phyloP scores from a whole-genome alignment of 2,329 filamentous ascomycete genomes.

The Knufia petricola region DNA sequence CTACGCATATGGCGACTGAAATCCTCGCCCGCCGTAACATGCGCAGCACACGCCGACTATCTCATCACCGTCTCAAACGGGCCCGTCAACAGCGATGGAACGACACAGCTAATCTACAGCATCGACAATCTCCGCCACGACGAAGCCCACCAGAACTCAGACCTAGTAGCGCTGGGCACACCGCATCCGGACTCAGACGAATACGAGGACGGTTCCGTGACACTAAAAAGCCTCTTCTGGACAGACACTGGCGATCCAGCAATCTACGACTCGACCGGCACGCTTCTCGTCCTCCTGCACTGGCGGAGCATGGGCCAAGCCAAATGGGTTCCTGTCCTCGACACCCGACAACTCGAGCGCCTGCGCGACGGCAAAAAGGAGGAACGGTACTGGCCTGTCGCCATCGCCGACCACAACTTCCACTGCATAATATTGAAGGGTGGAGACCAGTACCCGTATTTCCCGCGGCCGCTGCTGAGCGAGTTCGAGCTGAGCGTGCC shows the following conservation, averaged over 20 bases:
- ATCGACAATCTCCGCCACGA: slow-evolving; percentile 92
- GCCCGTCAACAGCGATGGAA: slow-evolving; percentile 67
- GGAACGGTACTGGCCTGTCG: slow-evolving; percentile 90
- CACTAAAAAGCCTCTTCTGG: slow-evolving; percentile 78
- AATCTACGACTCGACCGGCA: slow-evolving; percentile 89
- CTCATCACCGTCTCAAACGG: slow-evolving; percentile 95
- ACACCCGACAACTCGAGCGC: slow-evolving; percentile 74
- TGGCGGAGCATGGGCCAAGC: slow-evolving; percentile 82
- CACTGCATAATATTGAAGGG: slow-evolving; percentile 99
- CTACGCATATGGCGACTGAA: slow-evolving; percentile 86
- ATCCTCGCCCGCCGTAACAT: slow-evolving; percentile 79
- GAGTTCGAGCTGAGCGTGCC: slow-evolving; percentile 92
- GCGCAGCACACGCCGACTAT: slow-evolving; percentile 89
- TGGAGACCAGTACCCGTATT: slow-evolving; percentile 85
- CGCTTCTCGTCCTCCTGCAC: slow-evolving; percentile 76
- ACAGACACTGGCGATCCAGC: slow-evolving; percentile 90
- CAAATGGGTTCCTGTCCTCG: slow-evolving; percentile 82
- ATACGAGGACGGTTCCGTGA: slow-evolving; percentile 46
- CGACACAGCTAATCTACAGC: slow-evolving; percentile 70
- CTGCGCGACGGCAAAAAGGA: slow-evolving; percentile 75
- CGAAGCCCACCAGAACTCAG: slow-evolving; percentile 88
- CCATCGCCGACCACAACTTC: slow-evolving; percentile 82
- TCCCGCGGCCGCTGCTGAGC: slow-evolving; percentile 75
- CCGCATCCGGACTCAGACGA: slow-evolving; percentile 11
- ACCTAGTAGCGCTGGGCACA: slow-evolving; percentile 68